A percentile compares a stretch with the other conserved stretches of the same genome.
These are phyloP conservation scores for Wallacemonas sp. DNA, from an alignment of 208 protist genomes.

Conservation along the genomic window DNA sequence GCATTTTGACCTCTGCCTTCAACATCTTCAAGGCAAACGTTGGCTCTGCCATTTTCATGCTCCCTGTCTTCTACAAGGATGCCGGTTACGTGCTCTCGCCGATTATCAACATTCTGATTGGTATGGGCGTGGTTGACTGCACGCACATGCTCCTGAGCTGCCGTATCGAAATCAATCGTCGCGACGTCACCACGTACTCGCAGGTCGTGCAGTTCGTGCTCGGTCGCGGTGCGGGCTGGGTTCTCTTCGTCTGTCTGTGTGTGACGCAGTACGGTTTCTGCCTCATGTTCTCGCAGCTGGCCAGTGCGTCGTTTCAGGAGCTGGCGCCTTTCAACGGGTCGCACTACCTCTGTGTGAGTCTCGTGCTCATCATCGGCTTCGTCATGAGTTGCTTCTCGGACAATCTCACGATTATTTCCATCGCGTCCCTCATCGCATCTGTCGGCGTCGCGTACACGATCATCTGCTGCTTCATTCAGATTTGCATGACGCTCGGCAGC, in stretches of 20 bases:
- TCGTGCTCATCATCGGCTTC: constrained; percentile 55
- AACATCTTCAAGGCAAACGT: constrained; percentile 92
- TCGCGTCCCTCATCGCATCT: constrained; percentile 62
- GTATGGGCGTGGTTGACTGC: constrained; percentile 66
- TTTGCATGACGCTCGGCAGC: constrained; percentile 22
- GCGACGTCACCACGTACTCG: constrained; percentile 68
- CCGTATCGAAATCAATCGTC: constrained; percentile 68
- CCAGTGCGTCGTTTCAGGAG: constrained; percentile 50
- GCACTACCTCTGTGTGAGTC: constrained; percentile 47
- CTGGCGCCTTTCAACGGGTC: constrained; percentile 32
- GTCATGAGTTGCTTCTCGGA: constrained; percentile 64
- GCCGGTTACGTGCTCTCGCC: constrained; percentile 58
- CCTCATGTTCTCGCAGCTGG: constrained; percentile 78
- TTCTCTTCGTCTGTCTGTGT: constrained; percentile 61
- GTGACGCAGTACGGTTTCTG: constrained; percentile 89
- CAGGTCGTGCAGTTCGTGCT: constrained; percentile 65
- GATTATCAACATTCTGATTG: constrained; percentile 51
- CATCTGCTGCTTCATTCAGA: constrained; percentile 40
- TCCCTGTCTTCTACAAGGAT: constrained; percentile 79
- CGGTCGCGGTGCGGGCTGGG: constrained; percentile 48
- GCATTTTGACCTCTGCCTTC: constrained; percentile 67
- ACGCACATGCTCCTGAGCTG: constrained; percentile 52
- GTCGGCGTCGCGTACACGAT: constrained; percentile 62
- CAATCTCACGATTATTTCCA: constrained; percentile 55
- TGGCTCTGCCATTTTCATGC: constrained; percentile 76